Evolutionary conservation across 2,329 filamentous ascomycete genomes (phyloP), one percentile per base, ranked within the genome.

Genomic region (Mariannaea sp.): DNA sequence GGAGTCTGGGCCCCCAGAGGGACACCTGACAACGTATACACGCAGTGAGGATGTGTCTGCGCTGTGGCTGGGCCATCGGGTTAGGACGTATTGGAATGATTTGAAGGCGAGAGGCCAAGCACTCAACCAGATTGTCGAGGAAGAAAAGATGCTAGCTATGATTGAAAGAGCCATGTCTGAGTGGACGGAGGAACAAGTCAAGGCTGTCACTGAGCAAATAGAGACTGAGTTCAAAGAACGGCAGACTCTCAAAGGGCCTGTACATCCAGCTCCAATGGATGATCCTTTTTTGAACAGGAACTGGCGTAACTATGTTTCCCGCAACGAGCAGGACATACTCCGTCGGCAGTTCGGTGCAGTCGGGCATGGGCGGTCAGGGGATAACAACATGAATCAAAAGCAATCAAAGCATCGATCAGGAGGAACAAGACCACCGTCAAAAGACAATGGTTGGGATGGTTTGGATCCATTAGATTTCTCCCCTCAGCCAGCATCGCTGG

Each of bases 21-120:
- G 51, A 6, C 46, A 33, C 8, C 20, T 55, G n/a, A 52, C 54
- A 7, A 66, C 71, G 7, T 78, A 72, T 47, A 40, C 49, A 14
- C 65, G 68, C 49, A 63, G 61, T 35, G 57, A 71, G 5, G 60
- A 70, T 9, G 32, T 77, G 4, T 44, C 64, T 2, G 62, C 62
- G 17, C 16, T 70, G 0, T 75, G 72, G 72, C 60, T 60, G 42
- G 65, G 68, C 30, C 58, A 54, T 22, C 63, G 66, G 51, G 58
- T 76, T 13, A 65, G 71, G 5, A 55, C 36, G 7, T 66, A 70
- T 35, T 68, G 66, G 63, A 57, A 60, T 12, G 75, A 81, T 49
- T 70, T 73, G 67, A 55, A 72, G 17, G 78, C 77, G 7, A 67
- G 76, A 22, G 72, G 72, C 2, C 58, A 61, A 19, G 77, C 77